Evolutionary conservation across 805 yeast genomes (phyloP).

Genomic region (Ascoidea asiatica): DNA sequence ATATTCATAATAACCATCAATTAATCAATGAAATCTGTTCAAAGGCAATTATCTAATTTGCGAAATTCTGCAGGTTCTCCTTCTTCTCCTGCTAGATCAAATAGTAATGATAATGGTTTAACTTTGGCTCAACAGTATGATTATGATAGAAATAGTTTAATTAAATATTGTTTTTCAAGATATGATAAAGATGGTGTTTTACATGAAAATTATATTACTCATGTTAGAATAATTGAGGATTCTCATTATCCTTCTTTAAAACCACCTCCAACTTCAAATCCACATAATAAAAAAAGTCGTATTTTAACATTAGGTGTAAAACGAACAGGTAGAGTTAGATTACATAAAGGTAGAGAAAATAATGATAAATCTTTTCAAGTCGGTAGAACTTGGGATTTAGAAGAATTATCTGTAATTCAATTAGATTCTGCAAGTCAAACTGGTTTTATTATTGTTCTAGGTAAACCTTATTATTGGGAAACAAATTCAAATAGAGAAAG

Average conservation of each 20-base stretch:
- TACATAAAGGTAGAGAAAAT: slow-evolving; percentile 81
- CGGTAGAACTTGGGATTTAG: slow-evolving; percentile 86
- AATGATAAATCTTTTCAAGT: slow-evolving; percentile 67
- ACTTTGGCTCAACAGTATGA: slow-evolving; percentile 43
- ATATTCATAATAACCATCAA: too few relatives aligned
- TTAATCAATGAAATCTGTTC: not conserved
- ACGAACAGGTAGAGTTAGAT: slow-evolving; percentile 48
- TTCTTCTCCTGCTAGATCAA: not conserved
- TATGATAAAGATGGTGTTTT: slow-evolving; percentile 27
- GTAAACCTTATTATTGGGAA: slow-evolving; percentile 79
- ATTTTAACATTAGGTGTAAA: slow-evolving; percentile 45
- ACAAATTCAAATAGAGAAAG: slow-evolving; percentile 45
- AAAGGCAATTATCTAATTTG: not conserved
- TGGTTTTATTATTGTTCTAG: slow-evolving; percentile 48
- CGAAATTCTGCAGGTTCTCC: not conserved
- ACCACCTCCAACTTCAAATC: slow-evolving; percentile 44
- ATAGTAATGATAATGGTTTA: too few relatives aligned
- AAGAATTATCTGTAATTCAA: slow-evolving; percentile 46
- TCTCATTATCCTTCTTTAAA: slow-evolving; percentile 51
- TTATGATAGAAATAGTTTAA: slow-evolving; percentile 34
- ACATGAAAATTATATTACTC: slow-evolving; percentile 57
- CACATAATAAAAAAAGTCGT: slow-evolving; percentile 43
- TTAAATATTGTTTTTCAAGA: slow-evolving; percentile 34
- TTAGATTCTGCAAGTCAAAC: slow-evolving; percentile 36
- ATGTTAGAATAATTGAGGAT: slow-evolving; percentile 64